phyloP scores from a whole-genome alignment of 768 basidiomycete species.

The Hygrophorus pudorinus region DNA sequence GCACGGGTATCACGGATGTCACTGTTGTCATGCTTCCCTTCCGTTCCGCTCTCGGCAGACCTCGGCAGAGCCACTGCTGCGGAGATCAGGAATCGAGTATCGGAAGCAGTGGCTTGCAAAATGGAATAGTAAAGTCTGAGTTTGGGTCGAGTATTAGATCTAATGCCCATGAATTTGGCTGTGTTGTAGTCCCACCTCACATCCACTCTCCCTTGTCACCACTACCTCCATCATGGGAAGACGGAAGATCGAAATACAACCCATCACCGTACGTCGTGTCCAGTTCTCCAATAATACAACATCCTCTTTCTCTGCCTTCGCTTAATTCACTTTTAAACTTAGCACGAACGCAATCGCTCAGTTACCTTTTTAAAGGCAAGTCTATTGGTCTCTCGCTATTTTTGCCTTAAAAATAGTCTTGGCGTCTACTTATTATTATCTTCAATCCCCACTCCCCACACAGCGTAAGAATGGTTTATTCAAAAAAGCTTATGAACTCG shows the following conservation, averaged over 20 bases:
- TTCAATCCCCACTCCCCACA: constrained; percentile 12
- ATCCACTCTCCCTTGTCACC: too few species aligned
- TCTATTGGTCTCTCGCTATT: constrained; percentile 48
- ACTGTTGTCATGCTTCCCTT: too few species aligned
- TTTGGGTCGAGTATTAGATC: too few species aligned
- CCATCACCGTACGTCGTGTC: constrained; percentile 60
- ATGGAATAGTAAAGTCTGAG: too few species aligned
- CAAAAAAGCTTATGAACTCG: constrained; percentile 87
- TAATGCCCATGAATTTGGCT: too few species aligned
- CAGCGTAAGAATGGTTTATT: constrained; percentile 86
- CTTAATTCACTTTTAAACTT: constrained; percentile 29
- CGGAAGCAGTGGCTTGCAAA: too few species aligned
- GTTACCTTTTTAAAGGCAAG: constrained; percentile 85
- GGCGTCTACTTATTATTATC: constrained; percentile 32
- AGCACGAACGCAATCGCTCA: constrained; percentile 88
- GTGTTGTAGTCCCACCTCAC: too few species aligned
- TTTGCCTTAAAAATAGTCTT: constrained; percentile 45
- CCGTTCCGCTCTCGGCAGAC: too few species aligned
- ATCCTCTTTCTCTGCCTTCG: constrained; percentile 15
- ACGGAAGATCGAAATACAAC: constrained; percentile 76
- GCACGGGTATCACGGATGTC: too few species aligned
- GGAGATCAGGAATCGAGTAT: too few species aligned
- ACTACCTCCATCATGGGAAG: constrained; percentile 40
- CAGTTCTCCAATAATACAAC: too few species aligned
- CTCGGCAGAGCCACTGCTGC: too few species aligned